Evolutionary conservation across 495 filamentous ascomycete species (phyloP).

Genomic region (Penicillium paradoxum): DNA sequence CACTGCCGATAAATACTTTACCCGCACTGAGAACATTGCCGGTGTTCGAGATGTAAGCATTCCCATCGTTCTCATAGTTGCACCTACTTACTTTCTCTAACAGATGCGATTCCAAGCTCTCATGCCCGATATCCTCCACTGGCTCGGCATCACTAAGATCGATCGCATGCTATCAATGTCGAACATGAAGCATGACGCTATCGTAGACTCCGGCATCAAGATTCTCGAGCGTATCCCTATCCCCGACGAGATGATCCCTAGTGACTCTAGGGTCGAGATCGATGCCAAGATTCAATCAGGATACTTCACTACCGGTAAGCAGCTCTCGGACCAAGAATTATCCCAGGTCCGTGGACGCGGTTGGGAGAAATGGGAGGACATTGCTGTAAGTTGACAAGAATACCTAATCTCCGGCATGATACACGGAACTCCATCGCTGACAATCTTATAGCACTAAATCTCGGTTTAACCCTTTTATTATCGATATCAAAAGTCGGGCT

Average conservation of each 20-base stretch:
- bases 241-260: conserved; percentile 89
- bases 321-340: conserved; percentile 83
- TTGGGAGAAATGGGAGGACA: conserved; percentile 76
- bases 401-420: neutral
- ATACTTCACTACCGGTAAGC: conserved; percentile 90
- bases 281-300: conserved; percentile 98
- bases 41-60: conserved; percentile 69
- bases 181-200: conserved; percentile 99
- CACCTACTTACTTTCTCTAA: neutral
- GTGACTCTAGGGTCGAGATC: conserved; percentile 93
- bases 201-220: conserved; percentile 91
- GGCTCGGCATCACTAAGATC: conserved; percentile 98
- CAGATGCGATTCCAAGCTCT: conserved; percentile 98
- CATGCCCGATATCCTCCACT: conserved; percentile 98
- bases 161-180: conserved; percentile 98
- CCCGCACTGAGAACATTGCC: conserved; percentile 93
- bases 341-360: conserved; percentile 79
- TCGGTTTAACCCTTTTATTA: neutral
- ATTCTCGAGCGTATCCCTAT: conserved; percentile 92
- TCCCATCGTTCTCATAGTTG: neutral
- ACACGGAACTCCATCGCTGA: neutral
- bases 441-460: conserved; percentile 14
- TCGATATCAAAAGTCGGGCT: neutral
- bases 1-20: conserved; percentile 95
- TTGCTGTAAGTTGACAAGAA: conserved; percentile 42